Base-by-base conservation (phyloP, 2,329 filamentous ascomycete genomes). In the Aschersonia sp. region DNA sequence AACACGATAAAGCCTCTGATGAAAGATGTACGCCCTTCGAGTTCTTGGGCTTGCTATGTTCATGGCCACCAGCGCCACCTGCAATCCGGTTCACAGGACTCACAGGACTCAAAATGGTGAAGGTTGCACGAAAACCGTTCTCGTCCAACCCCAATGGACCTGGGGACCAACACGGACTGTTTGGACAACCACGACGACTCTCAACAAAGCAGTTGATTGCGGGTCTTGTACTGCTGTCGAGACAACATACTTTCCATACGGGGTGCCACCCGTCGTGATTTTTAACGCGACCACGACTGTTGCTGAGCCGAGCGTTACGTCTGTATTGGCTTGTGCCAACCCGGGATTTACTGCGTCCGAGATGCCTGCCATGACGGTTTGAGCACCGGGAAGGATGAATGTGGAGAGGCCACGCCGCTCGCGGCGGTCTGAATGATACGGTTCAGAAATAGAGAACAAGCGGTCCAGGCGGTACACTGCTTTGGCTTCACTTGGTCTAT, bases 181-280 rank as follows among this genome's bases (percentile, higher is more conserved):
- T n/a, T 62, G 49, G 49, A 56, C 58, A 1, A 43, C 46, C 2
- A 63, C 61, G 0, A 41, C 45, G 0, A 62, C 61, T 0, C 6
- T 22, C 10, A 58, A 55, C 4, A 22, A 30, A 2, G 32, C 30
- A 30, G 32, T 62, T 30, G 53, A 59, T 50, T 63, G 61, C 53
- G 50, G 51, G 12, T 45, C 35, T 22, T 64, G 61, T 53, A 47
- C 43, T 8, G 41, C 48, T 12, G 40, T 56, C 30, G 39, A 44
- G 14, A 32, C 30, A 1, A 22, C 35, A 4, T 32, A 46, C 12
- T 6, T 55, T 10, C 30, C 39, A 8, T 4, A 54, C 1, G 58
- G 56, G 5, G 43, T 49, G 2, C 48, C 47, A 0, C 58, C 58
- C 22, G 56, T 55, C 30, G 50, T 52, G 44, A 7, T 49, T 22